phyloP scores from a whole-genome alignment of 805 yeast species.

The Citeromyces nyonsensis region DNA sequence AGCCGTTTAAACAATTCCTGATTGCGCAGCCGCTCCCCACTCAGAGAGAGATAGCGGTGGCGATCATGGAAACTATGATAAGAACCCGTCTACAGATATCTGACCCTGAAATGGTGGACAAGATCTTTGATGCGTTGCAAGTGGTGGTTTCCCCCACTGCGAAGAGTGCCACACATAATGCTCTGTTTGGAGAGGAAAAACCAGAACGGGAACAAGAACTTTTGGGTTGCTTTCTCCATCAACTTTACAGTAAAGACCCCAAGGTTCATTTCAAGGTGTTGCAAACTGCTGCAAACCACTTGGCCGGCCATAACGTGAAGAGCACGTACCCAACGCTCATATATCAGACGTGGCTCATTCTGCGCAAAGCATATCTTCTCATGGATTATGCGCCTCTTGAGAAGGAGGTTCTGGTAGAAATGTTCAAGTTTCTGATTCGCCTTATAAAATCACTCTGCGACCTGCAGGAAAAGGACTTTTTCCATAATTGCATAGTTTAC shows the following conservation, averaged over 20 bases:
- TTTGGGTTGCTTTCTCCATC: constrained; percentile 55
- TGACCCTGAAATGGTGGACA: constrained; percentile 34
- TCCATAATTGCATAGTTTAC: too few relatives aligned
- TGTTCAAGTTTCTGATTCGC: too few relatives aligned
- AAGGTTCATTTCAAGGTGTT: constrained; percentile 27
- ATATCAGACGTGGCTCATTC: constrained; percentile 9
- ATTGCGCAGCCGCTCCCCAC: constrained; percentile 6
- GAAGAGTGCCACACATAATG: constrained; percentile 6
- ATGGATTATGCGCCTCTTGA: too few relatives aligned
- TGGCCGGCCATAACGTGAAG: constrained; percentile 35
- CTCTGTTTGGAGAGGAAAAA: constrained; percentile 8
- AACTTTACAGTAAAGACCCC: constrained; percentile 35
- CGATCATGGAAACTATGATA: constrained; percentile 44
- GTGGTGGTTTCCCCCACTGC: constrained; percentile 16
- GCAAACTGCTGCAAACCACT: constrained; percentile 25
- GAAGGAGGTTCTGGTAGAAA: background rate
- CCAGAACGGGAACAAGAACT: constrained; percentile 32
- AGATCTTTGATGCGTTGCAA: constrained; percentile 40
- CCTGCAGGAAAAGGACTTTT: too few relatives aligned
- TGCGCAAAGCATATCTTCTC: too few relatives aligned
- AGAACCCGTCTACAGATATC: constrained; percentile 18
- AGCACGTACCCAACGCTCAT: constrained; percentile 70
- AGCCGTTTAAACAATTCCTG: background rate
- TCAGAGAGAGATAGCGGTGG: constrained; percentile 42
- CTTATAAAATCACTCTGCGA: too few relatives aligned